Evolutionary conservation across 2,329 filamentous ascomycete genomes (phyloP).

Genomic region (Trichoderma sp.): DNA sequence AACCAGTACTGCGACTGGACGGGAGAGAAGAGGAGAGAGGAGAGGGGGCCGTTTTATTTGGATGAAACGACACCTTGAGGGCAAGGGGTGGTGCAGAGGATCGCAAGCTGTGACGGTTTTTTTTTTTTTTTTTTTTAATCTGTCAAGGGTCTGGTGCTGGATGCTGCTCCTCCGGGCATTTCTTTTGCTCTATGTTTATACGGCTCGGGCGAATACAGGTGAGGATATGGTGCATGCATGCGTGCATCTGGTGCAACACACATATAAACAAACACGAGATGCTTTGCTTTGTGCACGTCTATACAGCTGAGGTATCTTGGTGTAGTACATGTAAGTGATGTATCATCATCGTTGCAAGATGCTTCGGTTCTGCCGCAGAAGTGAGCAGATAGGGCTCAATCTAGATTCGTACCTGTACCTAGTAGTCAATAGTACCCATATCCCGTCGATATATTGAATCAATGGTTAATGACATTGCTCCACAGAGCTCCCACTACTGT

Average conservation of each 20-base stretch:
- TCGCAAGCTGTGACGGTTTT: neutral
- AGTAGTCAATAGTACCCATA: neutral
- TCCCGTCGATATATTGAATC: neutral
- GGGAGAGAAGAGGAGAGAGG: neutral
- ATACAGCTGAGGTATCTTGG: neutral
- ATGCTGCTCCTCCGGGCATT: neutral
- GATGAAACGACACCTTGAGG: conserved; percentile 7
- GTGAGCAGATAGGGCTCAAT: neutral
- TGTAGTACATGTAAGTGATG: neutral
- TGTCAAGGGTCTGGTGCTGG: neutral
- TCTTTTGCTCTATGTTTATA: neutral
- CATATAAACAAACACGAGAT: neutral
- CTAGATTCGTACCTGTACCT: neutral
- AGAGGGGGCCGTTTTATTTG: conserved; percentile 1
- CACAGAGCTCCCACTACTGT: neutral
- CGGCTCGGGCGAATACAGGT: neutral
- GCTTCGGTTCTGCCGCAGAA: neutral
- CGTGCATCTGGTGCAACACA: neutral
- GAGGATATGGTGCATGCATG: neutral
- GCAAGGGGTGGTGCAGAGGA: neutral
- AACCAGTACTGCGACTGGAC: neutral
- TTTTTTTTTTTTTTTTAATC: neutral
- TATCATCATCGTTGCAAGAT: neutral
- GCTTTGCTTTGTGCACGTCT: neutral
- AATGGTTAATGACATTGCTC: neutral